Evolutionary conservation across 2,329 filamentous ascomycete genomes (phyloP).

Genomic region (Epichloe bromicola): DNA sequence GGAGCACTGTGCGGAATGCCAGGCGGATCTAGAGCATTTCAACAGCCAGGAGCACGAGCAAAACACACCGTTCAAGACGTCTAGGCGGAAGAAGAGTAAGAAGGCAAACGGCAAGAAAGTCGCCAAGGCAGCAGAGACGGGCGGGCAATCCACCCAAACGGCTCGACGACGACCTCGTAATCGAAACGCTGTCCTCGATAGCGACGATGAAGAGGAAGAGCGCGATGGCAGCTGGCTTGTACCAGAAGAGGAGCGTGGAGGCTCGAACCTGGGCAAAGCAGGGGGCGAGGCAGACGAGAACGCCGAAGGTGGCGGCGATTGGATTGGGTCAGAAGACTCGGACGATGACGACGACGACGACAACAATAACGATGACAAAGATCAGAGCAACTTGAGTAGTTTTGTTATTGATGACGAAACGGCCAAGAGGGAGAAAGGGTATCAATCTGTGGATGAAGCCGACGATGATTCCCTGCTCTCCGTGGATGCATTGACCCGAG

Average conservation of each 20-base stretch:
- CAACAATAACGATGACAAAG: constrained; percentile 12
- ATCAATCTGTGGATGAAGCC: constrained; percentile 13
- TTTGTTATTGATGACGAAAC: constrained; percentile 42
- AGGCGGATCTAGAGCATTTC: constrained; percentile 57
- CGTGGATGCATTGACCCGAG: constrained; percentile 23
- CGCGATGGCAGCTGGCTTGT: constrained; percentile 72
- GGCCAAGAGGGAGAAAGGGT: constrained; percentile 19
- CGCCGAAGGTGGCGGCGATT: constrained; percentile 75
- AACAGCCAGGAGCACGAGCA: constrained; percentile 31
- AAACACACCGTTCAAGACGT: constrained; percentile 25
- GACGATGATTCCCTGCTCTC: constrained; percentile 22
- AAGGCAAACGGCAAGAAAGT: constrained; percentile 22
- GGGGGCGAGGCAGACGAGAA: constrained; percentile 83
- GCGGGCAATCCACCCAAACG: constrained; percentile 9
- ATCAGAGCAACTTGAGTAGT: constrained; percentile 38
- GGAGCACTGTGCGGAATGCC: constrained; percentile 60
- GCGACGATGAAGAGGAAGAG: constrained; percentile 57
- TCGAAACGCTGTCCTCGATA: constrained; percentile 48
- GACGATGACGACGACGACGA: constrained; percentile 40
- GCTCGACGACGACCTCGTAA: constrained; percentile 28
- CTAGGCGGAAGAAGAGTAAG: constrained; percentile 13
- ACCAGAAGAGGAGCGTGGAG: constrained; percentile 48
- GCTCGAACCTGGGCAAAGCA: constrained; percentile 55
- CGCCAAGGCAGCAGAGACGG: constrained; percentile 9
- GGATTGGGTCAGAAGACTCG: constrained; percentile 60